Evolutionary conservation across 164 flowering plant genomes (phyloP).

Genomic region (grape (Vitis vinifera)): ASM3070453v1 NC_081813.1:5305501-5306000

Average conservation of each 20-base stretch:
- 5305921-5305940: constrained; percentile 29
- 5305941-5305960: constrained; percentile 51
- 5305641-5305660: constrained; percentile 42
- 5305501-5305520: constrained; percentile 58
- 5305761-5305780: constrained; percentile 59
- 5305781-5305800: background rate
- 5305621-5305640: constrained; percentile 46
- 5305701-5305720: constrained; percentile 35
- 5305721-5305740: constrained; percentile 42
- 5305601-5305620: constrained; percentile 62
- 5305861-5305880: constrained; percentile 26
- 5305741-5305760: constrained; percentile 73
- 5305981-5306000: constrained; percentile 41
- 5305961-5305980: constrained; percentile 46
- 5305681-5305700: constrained; percentile 58
- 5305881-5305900: constrained; percentile 41
- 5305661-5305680: constrained; percentile 50
- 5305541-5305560: constrained; percentile 47
- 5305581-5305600: constrained; percentile 40
- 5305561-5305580: constrained; percentile 43
- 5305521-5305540: constrained; percentile 58
- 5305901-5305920: constrained; percentile 38
- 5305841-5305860: too few species aligned
- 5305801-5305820: too few species aligned
- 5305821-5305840: too few species aligned